Conservation (phyloP, 306 rosid species). For the Fagus sylvatica region DNA sequence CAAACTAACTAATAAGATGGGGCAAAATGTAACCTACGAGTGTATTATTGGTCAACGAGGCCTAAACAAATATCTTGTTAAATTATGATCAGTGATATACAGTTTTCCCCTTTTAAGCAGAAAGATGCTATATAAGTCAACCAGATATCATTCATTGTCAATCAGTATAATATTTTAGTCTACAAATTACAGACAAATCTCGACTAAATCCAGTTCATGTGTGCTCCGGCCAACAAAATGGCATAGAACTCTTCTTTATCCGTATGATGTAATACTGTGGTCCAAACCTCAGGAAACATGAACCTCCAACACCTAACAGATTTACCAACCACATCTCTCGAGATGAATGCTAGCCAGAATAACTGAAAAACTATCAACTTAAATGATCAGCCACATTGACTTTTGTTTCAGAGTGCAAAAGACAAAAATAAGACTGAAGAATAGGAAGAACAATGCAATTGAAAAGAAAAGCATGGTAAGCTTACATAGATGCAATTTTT, state of each 20-base stretch:
- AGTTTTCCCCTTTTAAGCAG: neutral
- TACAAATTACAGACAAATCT: neutral
- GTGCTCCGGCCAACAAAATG: neutral
- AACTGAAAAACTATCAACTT: neutral
- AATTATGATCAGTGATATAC: neutral
- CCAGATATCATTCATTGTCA: neutral
- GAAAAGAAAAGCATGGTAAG: neutral
- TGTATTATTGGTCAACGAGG: neutral
- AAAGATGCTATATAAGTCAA: neutral
- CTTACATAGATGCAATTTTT: neutral
- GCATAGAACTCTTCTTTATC: neutral
- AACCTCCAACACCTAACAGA: neutral
- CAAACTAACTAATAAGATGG: neutral
- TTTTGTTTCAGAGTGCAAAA: neutral
- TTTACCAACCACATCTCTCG: neutral
- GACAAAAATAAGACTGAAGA: neutral
- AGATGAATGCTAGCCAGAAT: slow-evolving; percentile 9
- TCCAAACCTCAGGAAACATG: neutral
- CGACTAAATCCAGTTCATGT: neutral
- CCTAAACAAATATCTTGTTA: neutral
- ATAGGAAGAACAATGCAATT: neutral
- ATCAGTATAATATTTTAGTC: neutral
- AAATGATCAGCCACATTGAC: neutral
- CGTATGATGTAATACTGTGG: neutral
- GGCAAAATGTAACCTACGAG: neutral